Percentiles rank a stretch among this genome's conserved stretches.
phyloP scores from a whole-genome alignment of 257 asterid genomes.

The Galeopsis tetrahit region DNA sequence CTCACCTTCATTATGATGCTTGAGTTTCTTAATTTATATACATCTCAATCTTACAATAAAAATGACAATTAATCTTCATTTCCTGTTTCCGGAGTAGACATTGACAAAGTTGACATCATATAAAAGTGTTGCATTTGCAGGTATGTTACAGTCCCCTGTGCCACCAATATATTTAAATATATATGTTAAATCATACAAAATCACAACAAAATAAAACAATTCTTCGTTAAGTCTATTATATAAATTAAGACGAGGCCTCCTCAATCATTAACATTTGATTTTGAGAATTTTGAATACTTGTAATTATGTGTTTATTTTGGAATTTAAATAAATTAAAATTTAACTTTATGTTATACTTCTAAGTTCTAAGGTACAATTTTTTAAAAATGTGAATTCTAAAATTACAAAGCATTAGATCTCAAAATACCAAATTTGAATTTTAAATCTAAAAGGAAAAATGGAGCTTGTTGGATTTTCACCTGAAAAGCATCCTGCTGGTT shows the following conservation, averaged over 20 bases:
- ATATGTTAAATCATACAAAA: neutral
- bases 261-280: neutral
- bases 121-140: slow-evolving; percentile 81
- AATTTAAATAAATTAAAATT: too few species aligned
- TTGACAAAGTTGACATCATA: slow-evolving; percentile 74
- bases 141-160: slow-evolving; percentile 90
- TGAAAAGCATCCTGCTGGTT: slow-evolving; percentile 93
- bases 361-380: too few species aligned
- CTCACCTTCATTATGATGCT: slow-evolving; percentile 33
- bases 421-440: too few species aligned
- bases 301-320: too few species aligned
- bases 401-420: too few species aligned
- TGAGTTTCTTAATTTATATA: neutral
- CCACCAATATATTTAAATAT: neutral
- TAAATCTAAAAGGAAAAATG: neutral
- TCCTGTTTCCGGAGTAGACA: slow-evolving; percentile 75
- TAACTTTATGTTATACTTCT: too few species aligned
- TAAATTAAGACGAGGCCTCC: too few species aligned
- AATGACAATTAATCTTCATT: slow-evolving; percentile 32
- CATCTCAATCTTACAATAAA: neutral
- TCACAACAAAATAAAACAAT: neutral
- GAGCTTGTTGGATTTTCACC: slow-evolving; percentile 44
- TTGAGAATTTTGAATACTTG: too few species aligned
- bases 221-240: neutral
- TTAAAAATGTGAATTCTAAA: too few species aligned